Conservation (phyloP, 2,329 filamentous ascomycete species). For the Talaromyces sp. region DNA sequence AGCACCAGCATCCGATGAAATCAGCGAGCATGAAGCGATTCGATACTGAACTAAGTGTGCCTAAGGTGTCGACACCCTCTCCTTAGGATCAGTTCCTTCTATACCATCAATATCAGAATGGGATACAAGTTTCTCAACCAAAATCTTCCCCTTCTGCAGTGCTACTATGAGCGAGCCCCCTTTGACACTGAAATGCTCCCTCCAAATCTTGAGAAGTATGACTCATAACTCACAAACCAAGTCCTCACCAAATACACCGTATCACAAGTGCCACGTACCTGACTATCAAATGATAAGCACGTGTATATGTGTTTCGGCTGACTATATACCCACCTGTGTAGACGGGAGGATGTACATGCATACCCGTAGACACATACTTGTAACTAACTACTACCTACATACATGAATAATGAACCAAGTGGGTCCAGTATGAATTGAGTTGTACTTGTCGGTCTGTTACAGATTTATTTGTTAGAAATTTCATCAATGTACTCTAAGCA, state of each 20-base stretch:
- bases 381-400: no score
- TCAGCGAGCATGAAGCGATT: no score
- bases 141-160: no score
- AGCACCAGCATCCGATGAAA: no score
- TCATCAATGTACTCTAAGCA: not conserved
- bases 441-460: constrained; percentile 4
- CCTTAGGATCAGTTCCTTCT: no score
- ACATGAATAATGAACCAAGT: not conserved
- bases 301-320: not conserved
- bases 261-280: constrained; percentile 5
- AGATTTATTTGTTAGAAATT: constrained; percentile 2
- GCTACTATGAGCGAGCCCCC: not conserved
- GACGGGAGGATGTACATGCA: not conserved
- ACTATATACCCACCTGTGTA: not conserved
- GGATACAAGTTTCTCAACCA: no score
- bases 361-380: not conserved
- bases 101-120: no score
- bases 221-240: not conserved
- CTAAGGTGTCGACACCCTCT: not conserved
- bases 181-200: not conserved
- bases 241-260: not conserved
- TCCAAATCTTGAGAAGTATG: not conserved
- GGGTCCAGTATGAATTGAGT: not conserved
- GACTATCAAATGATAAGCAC: constrained; percentile 1
- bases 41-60: not conserved